A percentile compares a stretch with the other conserved stretches of the same genome.
phyloP scores from a whole-genome alignment of 108 stramenopile species.

The Licmophora abbreviata region DNA sequence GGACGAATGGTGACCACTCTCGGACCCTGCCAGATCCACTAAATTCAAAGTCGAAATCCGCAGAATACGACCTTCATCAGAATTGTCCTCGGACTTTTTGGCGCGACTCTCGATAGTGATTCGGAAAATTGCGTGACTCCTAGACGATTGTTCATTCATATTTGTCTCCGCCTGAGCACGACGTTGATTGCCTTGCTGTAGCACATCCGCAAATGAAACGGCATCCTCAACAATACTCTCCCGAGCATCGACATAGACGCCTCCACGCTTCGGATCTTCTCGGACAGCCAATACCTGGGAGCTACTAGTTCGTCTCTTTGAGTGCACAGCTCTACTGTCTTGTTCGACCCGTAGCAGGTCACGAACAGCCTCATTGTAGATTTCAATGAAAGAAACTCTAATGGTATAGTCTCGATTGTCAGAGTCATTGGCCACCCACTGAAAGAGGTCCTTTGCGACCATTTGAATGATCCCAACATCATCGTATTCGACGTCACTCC shows the following conservation, averaged over 20 bases:
- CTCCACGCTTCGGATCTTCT: constrained; percentile 65
- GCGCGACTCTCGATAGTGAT: constrained; percentile 56
- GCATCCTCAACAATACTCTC: constrained; percentile 51
- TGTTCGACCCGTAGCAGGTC: constrained; percentile 76
- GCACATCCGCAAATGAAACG: constrained; percentile 45
- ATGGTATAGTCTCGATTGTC: constrained; percentile 17
- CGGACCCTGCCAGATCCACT: constrained; percentile 87
- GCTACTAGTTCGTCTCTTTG: constrained; percentile 12
- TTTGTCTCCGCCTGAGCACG: constrained; percentile 77
- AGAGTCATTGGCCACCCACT: constrained; percentile 14
- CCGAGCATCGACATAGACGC: constrained; percentile 83
- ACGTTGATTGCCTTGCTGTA: constrained; percentile 52
- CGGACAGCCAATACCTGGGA: constrained; percentile 4
- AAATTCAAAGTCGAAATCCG: constrained; percentile 67
- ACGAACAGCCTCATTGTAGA: constrained; percentile 96
- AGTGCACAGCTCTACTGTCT: constrained; percentile 12
- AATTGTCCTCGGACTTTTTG: background rate
- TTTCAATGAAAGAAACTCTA: constrained; percentile 84
- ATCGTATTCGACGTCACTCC: constrained; percentile 26
- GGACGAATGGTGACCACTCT: constrained; percentile 52
- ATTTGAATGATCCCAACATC: constrained; percentile 53
- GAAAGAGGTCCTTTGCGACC: constrained; percentile 53
- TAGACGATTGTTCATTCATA: constrained; percentile 85
- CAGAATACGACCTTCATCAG: too few species aligned
- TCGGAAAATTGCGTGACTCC: constrained; percentile 88